Base-by-base conservation (phyloP, 768 basidiomycete genomes). In the Tephrocybe sp. region DNA sequence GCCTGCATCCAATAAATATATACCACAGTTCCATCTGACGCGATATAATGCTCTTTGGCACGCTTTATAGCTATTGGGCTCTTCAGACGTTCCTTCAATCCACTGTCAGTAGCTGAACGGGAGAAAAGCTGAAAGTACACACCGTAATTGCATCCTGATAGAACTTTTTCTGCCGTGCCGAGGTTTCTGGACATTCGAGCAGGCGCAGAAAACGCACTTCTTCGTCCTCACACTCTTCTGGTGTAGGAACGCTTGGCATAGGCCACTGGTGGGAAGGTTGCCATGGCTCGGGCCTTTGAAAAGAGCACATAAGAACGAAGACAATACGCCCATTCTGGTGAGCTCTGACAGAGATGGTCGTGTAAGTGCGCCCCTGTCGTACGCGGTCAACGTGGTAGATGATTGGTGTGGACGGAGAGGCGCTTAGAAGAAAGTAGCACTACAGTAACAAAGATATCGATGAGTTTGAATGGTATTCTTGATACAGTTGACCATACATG, bases 1-100 rank as follows among this genome's bases (percentile, higher is more conserved):
- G 89, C 84, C 62, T 83, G 80, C 85, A 90, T 87, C 91, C 90
- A 93, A 60, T 82, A 88, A 78, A 84, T 81, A 49, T 75, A 76
- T 14, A 73, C 72, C 23, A 76, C 65, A 16, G 67, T 69, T 3
- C 85, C 85, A 22, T 79, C 74, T 23, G 67, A 65, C 2, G 71
- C 61, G 16, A 68, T 57, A 40, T 72, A 67, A 19, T 76, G 65
- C 31, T 73, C 73, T 30, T 64, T 68, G 0, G 82, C 85, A 23
- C 70, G 65, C 66, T 80, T 87, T 49, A 87, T 72, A 17, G 77
- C 80, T 49, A 91, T 81, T 2, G 90, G 90, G 57, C 88, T 88
- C 20, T 75, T 72, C 47, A 68, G 60, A 38, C 87, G 77, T 62
- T 89, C 85, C 87, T 91, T 57, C 13, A 40, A 52, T 38, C 17